These are phyloP conservation scores for Gynochthodes officinalis DNA, from an alignment of 257 asterid genomes.

Conservation along the genomic window DNA sequence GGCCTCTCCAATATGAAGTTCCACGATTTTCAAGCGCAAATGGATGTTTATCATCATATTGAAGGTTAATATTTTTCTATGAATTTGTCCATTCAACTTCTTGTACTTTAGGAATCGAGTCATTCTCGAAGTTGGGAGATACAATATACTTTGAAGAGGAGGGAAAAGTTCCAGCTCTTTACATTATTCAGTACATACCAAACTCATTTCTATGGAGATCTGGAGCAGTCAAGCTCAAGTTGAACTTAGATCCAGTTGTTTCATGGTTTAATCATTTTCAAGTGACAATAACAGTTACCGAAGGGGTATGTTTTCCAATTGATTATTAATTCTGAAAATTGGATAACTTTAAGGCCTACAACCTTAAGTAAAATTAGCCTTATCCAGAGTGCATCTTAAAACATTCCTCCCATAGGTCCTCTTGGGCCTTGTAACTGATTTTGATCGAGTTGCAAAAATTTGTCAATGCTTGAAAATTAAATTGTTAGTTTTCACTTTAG, in stretches of 20 bases:
- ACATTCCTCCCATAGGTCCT: no score
- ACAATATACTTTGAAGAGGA: slow-evolving; percentile 83
- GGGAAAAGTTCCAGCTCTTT: slow-evolving; percentile 52
- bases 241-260: slow-evolving; percentile 46
- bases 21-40: no score
- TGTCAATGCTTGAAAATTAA: no score
- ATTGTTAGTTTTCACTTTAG: no score
- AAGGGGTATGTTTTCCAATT: slow-evolving; percentile 1
- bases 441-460: no score
- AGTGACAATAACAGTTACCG: slow-evolving; percentile 36
- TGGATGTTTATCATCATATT: no score
- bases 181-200: slow-evolving; percentile 74
- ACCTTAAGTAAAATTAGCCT: no score
- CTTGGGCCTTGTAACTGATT: no score
- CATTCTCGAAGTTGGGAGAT: slow-evolving; percentile 92
- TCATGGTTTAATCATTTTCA: slow-evolving; percentile 67
- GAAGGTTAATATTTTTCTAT: neutral
- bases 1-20: no score
- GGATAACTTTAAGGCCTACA: no score
- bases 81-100: neutral
- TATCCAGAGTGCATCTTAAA: no score
- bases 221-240: slow-evolving; percentile 41
- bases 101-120: slow-evolving; percentile 54
- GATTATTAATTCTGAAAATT: no score
- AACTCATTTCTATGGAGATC: slow-evolving; percentile 68